Conservation (phyloP, 139 green algal genomes). For the Chlorella sp. region DNA sequence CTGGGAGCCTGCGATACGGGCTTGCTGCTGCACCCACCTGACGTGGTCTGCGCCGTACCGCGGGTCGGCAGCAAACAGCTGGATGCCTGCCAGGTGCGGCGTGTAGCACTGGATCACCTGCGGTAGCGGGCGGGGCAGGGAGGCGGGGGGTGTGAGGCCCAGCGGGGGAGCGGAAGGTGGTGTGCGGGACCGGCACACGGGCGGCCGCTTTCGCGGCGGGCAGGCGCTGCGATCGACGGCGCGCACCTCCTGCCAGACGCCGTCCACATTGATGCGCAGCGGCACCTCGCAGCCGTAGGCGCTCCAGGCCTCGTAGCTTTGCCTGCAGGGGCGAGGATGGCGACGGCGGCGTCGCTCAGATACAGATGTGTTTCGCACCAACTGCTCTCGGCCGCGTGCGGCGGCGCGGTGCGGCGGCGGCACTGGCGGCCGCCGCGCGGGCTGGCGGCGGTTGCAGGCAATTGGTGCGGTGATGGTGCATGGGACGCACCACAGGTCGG, state of each 20-base stretch:
- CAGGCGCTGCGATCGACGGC: neutral
- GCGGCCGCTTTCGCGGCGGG: no score
- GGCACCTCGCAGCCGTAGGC: slow-evolving; percentile 47
- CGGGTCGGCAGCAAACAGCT: slow-evolving; percentile 35
- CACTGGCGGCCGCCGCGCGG: no score
- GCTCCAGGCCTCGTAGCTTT: slow-evolving; percentile 48
- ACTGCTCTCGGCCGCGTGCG: no score
- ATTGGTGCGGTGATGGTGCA: neutral
- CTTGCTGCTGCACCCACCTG: neutral
- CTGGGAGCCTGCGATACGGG: no score
- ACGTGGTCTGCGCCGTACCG: slow-evolving; percentile 9
- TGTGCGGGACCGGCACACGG: no score
- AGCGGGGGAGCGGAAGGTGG: no score
- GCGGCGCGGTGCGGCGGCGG: neutral
- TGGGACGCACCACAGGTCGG: slow-evolving; percentile 25
- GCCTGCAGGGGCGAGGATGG: slow-evolving; percentile 23
- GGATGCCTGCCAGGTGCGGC: slow-evolving; percentile 46
- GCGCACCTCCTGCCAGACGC: slow-evolving; percentile 34
- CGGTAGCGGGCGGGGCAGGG: neutral
- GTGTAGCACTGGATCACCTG: slow-evolving; percentile 53
- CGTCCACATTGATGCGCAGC: slow-evolving; percentile 20
- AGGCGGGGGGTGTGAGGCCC: no score
- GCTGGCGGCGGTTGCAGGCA: neutral
- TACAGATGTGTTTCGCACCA: no score
- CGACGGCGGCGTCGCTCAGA: no score